Evolutionary conservation across 495 filamentous ascomycete genomes (phyloP), one percentile per base, ranked within the genome.

Genomic region (Cercophora sp.): DNA sequence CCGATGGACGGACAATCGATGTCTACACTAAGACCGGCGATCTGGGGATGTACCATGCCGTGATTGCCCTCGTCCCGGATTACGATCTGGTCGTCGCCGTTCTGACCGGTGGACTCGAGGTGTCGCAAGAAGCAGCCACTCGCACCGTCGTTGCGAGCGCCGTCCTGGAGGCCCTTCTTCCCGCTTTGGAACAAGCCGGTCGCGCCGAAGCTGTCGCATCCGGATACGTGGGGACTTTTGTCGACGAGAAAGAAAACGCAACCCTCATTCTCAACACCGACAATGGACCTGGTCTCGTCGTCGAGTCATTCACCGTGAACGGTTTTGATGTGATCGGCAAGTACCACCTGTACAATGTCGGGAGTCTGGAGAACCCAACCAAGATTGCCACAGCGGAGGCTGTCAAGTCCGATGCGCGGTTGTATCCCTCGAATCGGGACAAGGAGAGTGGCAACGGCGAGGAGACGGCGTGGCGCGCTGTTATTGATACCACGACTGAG

Each of bases 21-120:
- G 60, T 82, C n/a, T 83, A 82, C 63, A 78, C 74, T 34, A 83
- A 83, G 55, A 51, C 62, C 16, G 81, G 81, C 2, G 78, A 79
- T 46, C 53, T 79, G 5, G 68, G 66, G 10, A 29, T 48, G 4
- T 83, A 82, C 56, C 73, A 75, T 25, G 64, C 68, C 42, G 48
- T 72, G 3, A 20, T 82, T 15, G 73, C 64, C 1, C 62, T 83
- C 0, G 61, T 74, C 23, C 77, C 79, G 0, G 80, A 81, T 58
- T 77, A 79, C 55, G 71, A 68, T 42, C 63, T 77, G n/a, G 78
- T 78, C 8, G 70, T 76, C 43, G 69, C 69, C 0, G 55, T 84
- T 6, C 58, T 81, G 1, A 64, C 62, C 10, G 76, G 70, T 4
- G 77, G 68, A 13, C 49, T 55, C 15, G 58, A 70, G 39, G 63